Percentiles rank a stretch among this genome's conserved stretches.
These are phyloP conservation scores for Astrothelium macrocarpum DNA, from an alignment of 495 filamentous ascomycete species.

Conservation along the genomic window DNA sequence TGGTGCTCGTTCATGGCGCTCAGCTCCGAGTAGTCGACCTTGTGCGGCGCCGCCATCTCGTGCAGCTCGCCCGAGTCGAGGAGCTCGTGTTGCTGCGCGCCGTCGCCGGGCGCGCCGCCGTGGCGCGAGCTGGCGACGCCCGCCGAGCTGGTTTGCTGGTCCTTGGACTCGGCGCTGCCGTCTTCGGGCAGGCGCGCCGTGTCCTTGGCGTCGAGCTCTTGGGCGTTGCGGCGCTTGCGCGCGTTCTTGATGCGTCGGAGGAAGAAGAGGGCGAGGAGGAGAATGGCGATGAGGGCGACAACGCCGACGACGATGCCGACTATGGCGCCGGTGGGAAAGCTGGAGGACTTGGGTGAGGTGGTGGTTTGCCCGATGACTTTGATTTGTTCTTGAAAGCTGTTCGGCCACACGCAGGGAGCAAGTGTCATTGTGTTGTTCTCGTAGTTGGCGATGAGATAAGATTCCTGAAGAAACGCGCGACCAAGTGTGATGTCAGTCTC, in stretches of 20 bases:
- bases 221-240: slow-evolving; percentile 7
- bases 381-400: slow-evolving; percentile 34
- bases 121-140: slow-evolving; percentile 12
- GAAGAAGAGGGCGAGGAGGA: slow-evolving; percentile 11
- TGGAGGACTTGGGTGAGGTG: slow-evolving; percentile 33
- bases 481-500: slow-evolving; percentile 53
- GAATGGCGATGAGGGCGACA: slow-evolving; percentile 20
- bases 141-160: slow-evolving; percentile 8
- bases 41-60: slow-evolving; percentile 20
- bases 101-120: slow-evolving; percentile 12
- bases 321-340: slow-evolving; percentile 18
- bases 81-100: slow-evolving; percentile 16
- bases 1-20: slow-evolving; percentile 12
- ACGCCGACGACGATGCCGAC: slow-evolving; percentile 36
- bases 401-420: slow-evolving; percentile 38
- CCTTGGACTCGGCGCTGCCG: slow-evolving; percentile 7
- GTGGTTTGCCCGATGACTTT: slow-evolving; percentile 41
- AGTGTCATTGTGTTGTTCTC: slow-evolving; percentile 51
- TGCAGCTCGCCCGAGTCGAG: slow-evolving; percentile 9
- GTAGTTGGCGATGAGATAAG: slow-evolving; percentile 59
- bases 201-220: slow-evolving; percentile 21
- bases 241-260: slow-evolving; percentile 11
- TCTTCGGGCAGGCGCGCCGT: not conserved
- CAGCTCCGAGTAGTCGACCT: slow-evolving; percentile 19
- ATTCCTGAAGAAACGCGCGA: slow-evolving; percentile 61